phyloP scores from a whole-genome alignment of 495 filamentous ascomycete genomes.

The Platismatia glauca region DNA sequence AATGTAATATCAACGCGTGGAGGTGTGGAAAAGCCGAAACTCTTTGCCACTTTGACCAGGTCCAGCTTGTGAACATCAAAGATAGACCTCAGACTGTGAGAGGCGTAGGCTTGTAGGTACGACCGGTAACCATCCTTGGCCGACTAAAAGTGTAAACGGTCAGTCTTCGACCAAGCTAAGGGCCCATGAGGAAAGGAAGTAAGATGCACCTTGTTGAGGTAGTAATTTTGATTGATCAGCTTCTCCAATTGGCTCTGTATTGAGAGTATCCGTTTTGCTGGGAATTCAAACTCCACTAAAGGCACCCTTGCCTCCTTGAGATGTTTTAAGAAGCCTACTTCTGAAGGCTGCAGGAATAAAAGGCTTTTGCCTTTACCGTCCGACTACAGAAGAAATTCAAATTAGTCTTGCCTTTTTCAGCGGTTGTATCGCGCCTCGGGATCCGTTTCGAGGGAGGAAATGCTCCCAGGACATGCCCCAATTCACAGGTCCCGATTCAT shows the following conservation, averaged over 20 bases:
- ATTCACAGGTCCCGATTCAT: too few relatives aligned
- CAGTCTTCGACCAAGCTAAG: not conserved
- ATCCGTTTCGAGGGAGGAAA: not conserved
- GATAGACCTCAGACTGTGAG: constrained; percentile 77
- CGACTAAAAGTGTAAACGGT: constrained; percentile 31
- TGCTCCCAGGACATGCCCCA: not conserved
- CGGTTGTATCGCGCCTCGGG: not conserved
- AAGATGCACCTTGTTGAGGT: constrained; percentile 67
- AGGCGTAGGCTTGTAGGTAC: constrained; percentile 91
- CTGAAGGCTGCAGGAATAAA: constrained; percentile 86
- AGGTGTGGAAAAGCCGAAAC: constrained; percentile 83
- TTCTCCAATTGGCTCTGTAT: constrained; percentile 93
- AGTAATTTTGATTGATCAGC: constrained; percentile 89
- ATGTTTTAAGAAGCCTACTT: constrained; percentile 85
- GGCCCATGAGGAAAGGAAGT: not conserved
- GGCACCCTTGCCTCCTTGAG: constrained; percentile 88
- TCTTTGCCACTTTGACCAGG: constrained; percentile 85
- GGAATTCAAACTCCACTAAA: constrained; percentile 93
- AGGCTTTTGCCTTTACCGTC: constrained; percentile 74
- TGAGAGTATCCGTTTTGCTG: constrained; percentile 80
- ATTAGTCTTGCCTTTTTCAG: not conserved
- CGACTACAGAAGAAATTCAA: constrained; percentile 24
- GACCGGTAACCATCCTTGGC: constrained; percentile 67
- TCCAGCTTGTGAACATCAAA: constrained; percentile 94
- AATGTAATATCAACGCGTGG: constrained; percentile 84